Evolutionary conservation across 306 rosid genomes (phyloP), one percentile per base, ranked within the genome.

Genomic region (Acacia acuminata): DNA sequence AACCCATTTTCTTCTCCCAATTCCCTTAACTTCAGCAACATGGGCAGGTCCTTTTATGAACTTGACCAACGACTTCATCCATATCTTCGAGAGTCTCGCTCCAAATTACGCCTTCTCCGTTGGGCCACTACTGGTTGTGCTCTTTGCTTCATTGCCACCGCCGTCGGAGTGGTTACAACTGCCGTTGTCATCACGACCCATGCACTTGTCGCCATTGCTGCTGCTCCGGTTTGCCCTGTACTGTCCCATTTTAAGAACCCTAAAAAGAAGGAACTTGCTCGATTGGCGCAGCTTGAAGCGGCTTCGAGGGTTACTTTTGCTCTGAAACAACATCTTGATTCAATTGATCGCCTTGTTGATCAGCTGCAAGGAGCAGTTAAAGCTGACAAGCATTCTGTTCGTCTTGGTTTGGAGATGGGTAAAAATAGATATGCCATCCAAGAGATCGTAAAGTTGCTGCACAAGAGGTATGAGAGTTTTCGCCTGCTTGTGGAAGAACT

Each of bases 1-100:
- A 91, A 92, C 43, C 97, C 97, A 1, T 91, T 94, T 42, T 60
- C 83, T 16, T 56, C 82, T 65, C 73, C 81, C 0, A 85, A 82
- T 75, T 78, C 67, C 86, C 80, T 63, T 14, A 71, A 79, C 56
- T 84, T 91, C 76, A 32, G 63, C 60, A 32, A 34, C 42, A 72
- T 90, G 34, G 80, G 88, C 68, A 22, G 65, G 63, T 72, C 87
- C 84, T 90, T 87, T 76, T 84, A 88, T 11, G 82, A 85, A 0
- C 93, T 91, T 67, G 86, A 83, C 77, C 58, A 61, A 3, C 71
- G 87, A 69, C 88, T 94, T 30, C 90, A 83, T 8, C 65, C 45
- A 71, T 82, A 89, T n/a, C 88, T 89, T 25, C 81, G 84, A 40
- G 8, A 79, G 32, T 87, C 92, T 61, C 82, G 72, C 76, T 88